Conservation (phyloP, 2,329 filamentous ascomycete species). For the Penicillium sp. region DNA sequence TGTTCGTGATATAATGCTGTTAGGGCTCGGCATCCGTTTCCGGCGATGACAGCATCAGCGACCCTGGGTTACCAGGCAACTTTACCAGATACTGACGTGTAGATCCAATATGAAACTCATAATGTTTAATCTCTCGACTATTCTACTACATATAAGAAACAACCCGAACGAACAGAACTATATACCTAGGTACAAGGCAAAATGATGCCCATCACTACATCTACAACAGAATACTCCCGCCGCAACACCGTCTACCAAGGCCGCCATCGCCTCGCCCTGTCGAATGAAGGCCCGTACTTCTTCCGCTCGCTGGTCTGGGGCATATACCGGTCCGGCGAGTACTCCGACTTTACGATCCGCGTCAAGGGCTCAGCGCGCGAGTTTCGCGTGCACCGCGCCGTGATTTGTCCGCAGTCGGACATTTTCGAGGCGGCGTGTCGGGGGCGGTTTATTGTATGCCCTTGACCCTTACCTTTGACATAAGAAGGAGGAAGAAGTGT, state of each 20-base stretch:
- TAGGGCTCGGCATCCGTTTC: constrained; percentile 14
- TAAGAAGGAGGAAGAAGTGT: background rate
- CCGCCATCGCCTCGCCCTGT: background rate
- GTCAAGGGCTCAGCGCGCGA: constrained; percentile 10
- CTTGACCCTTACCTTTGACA: background rate
- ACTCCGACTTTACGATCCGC: constrained; percentile 16
- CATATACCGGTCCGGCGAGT: constrained; percentile 12
- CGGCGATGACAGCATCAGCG: constrained; percentile 13
- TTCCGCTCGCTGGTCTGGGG: constrained; percentile 12
- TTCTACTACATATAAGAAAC: background rate
- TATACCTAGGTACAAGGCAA: background rate
- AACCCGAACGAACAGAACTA: background rate
- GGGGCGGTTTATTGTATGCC: constrained; percentile 15
- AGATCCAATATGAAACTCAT: background rate
- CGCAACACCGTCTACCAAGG: background rate
- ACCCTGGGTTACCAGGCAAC: background rate
- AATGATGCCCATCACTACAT: background rate
- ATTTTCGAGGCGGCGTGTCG: constrained; percentile 17
- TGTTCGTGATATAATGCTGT: too few species aligned
- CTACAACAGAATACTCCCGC: background rate
- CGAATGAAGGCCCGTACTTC: constrained; percentile 8
- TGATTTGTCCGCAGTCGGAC: constrained; percentile 16
- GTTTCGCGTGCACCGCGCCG: constrained; percentile 16
- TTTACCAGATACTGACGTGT: background rate
- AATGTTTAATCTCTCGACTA: background rate